Conservation (phyloP, 208 protist genomes). For the Wallacemonas sp. region DNA sequence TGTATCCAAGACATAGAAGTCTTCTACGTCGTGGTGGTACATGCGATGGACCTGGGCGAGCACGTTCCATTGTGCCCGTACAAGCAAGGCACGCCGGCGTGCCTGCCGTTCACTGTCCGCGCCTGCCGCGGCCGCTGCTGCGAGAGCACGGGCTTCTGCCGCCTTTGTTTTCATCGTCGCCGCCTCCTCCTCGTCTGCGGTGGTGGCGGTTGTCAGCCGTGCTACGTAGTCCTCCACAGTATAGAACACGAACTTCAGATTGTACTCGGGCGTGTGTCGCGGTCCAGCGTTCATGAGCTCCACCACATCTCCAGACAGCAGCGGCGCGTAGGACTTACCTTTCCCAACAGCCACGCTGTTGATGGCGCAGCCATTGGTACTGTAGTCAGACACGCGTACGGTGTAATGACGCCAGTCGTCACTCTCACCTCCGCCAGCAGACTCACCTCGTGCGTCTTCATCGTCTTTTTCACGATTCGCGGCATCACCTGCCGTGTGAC, state of each 20-base stretch:
- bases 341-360: slow-evolving; percentile 40
- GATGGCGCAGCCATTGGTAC: slow-evolving; percentile 56
- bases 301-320: slow-evolving; percentile 38
- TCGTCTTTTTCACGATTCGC: too few relatives aligned
- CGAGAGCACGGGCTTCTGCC: too few relatives aligned
- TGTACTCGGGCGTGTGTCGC: slow-evolving; percentile 38
- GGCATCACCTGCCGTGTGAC: too few relatives aligned
- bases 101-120: slow-evolving; percentile 11
- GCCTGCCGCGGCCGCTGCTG: too few relatives aligned
- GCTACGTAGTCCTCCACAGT: slow-evolving; percentile 23
- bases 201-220: slow-evolving; percentile 4
- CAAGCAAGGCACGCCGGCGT: slow-evolving; percentile 27
- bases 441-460: too few relatives aligned
- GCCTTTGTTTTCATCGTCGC: background rate
- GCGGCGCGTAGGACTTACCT: slow-evolving; percentile 12
- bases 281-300: slow-evolving; percentile 47
- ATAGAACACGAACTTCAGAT: slow-evolving; percentile 41
- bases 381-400: slow-evolving; percentile 48
- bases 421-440: too few relatives aligned
- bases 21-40: slow-evolving; percentile 38
- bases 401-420: too few relatives aligned
- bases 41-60: slow-evolving; percentile 50
- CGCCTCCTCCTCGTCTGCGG: background rate
- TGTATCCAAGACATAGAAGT: slow-evolving; percentile 44
- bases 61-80: slow-evolving; percentile 40